Evolutionary conservation across 2,329 filamentous ascomycete genomes (phyloP).

Genomic region (Alternaria arborescens): DNA sequence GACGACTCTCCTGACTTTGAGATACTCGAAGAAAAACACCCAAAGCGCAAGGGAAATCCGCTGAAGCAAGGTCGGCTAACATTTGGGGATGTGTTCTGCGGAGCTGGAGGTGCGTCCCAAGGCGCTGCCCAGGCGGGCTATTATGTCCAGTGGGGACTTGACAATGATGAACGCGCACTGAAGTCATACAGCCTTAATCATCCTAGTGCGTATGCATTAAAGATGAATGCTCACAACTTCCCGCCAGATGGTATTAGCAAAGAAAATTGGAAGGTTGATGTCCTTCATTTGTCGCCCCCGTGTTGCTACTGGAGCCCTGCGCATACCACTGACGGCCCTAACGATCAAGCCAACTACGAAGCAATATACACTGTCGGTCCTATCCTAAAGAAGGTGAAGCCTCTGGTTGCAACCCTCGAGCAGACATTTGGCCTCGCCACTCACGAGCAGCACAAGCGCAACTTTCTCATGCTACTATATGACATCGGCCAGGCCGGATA

Average conservation of each 20-base stretch:
- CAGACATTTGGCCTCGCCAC: too few relatives aligned
- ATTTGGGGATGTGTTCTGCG: constrained; percentile 29
- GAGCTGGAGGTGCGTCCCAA: constrained; percentile 31
- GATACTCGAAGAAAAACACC: neutral
- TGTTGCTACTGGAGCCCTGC: too few relatives aligned
- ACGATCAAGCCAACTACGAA: too few relatives aligned
- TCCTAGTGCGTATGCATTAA: constrained; percentile 9
- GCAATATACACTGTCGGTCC: too few relatives aligned
- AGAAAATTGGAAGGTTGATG: too few relatives aligned
- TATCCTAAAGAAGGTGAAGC: too few relatives aligned
- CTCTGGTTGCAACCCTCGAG: too few relatives aligned
- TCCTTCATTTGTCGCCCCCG: too few relatives aligned
- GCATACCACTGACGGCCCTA: too few relatives aligned
- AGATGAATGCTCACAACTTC: constrained; percentile 29
- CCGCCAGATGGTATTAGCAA: neutral
- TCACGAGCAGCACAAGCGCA: too few relatives aligned
- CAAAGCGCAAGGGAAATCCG: neutral
- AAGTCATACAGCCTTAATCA: constrained; percentile 26
- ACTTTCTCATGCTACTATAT: too few relatives aligned
- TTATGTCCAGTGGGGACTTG: constrained; percentile 25
- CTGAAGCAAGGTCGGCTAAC: neutral
- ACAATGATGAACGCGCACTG: constrained; percentile 25
- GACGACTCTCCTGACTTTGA: neutral
- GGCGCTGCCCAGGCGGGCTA: constrained; percentile 31
- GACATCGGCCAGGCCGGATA: constrained; percentile 24